Conservation (phyloP, 2,329 filamentous ascomycete species). For the Colletotrichum echinochloae region DNA sequence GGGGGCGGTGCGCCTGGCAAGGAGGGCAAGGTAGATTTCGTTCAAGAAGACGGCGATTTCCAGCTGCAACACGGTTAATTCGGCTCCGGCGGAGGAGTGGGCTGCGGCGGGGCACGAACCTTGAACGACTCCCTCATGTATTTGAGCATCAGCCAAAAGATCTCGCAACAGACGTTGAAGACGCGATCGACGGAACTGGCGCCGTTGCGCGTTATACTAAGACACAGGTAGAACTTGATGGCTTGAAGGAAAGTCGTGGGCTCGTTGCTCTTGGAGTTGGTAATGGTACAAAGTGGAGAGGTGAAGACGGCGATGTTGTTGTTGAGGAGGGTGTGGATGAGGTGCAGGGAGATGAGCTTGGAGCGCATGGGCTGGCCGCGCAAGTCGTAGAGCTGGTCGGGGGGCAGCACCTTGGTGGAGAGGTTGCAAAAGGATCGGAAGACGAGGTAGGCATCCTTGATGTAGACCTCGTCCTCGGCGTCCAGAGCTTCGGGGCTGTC, state of each 20-base stretch:
- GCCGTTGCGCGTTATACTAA: slow-evolving; percentile 94
- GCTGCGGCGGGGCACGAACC: slow-evolving; percentile 57
- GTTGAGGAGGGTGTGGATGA: slow-evolving; percentile 94
- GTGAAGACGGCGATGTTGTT: slow-evolving; percentile 93
- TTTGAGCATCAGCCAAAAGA: slow-evolving; percentile 98
- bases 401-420: slow-evolving; percentile 89
- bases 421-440: slow-evolving; percentile 98
- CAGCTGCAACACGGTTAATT: slow-evolving; percentile 69
- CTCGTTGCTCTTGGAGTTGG: slow-evolving; percentile 88
- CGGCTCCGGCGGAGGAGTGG: neutral
- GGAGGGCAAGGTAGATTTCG: slow-evolving; percentile 92
- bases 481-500: slow-evolving; percentile 72
- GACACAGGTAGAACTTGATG: slow-evolving; percentile 95
- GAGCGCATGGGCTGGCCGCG: slow-evolving; percentile 97
- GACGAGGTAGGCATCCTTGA: slow-evolving; percentile 95
- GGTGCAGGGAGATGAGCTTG: slow-evolving; percentile 93
- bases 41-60: slow-evolving; percentile 98
- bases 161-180: slow-evolving; percentile 95
- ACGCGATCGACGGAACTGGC: slow-evolving; percentile 92
- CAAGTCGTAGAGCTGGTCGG: slow-evolving; percentile 92
- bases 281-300: slow-evolving; percentile 91
- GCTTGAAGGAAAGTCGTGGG: slow-evolving; percentile 93
- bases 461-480: slow-evolving; percentile 92
- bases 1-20: slow-evolving; percentile 89
- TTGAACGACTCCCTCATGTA: slow-evolving; percentile 94